A percentile compares a stretch with the other conserved stretches of the same genome.
phyloP scores from a whole-genome alignment of 202 grass and related monocot species.

The Elaeis oleifera region DNA sequence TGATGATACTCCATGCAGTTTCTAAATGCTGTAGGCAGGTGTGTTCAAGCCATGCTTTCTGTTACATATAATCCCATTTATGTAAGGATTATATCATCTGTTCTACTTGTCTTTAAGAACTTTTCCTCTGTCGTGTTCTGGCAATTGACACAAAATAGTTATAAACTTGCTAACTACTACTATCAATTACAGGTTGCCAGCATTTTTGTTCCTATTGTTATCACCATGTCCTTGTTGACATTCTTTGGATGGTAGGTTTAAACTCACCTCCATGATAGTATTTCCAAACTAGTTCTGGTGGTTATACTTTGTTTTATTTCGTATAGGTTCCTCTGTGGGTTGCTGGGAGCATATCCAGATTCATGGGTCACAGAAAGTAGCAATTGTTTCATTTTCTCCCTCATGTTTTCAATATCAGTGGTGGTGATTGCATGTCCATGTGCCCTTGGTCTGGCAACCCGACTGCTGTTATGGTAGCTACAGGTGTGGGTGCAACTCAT shows the following conservation, averaged over 20 bases:
- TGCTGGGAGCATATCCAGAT: slow-evolving; percentile 67
- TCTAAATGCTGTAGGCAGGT: too few species aligned
- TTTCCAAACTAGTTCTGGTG: not conserved
- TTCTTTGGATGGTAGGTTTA: slow-evolving; percentile 72
- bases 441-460: slow-evolving; percentile 91
- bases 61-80: too few species aligned
- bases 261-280: not conserved
- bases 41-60: too few species aligned
- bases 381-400: slow-evolving; percentile 93
- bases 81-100: too few species aligned
- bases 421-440: slow-evolving; percentile 96
- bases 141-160: too few species aligned
- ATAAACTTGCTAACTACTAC: not conserved
- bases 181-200: slow-evolving; percentile 74
- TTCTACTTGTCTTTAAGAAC: too few species aligned
- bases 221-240: slow-evolving; percentile 78
- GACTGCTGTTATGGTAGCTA: slow-evolving; percentile 93
- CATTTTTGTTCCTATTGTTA: slow-evolving; percentile 96
- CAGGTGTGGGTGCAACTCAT: slow-evolving; percentile 77
- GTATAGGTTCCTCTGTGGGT: slow-evolving; percentile 83
- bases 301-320: slow-evolving; percentile 9
- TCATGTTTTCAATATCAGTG: slow-evolving; percentile 95
- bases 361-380: slow-evolving; percentile 67
- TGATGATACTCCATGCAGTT: too few species aligned
- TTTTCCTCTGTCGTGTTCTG: too few species aligned